Percentiles rank a stretch among this genome's conserved stretches.
Conservation (phyloP, 2,329 filamentous ascomycete species). For the Plectosphaerella sp. region DNA sequence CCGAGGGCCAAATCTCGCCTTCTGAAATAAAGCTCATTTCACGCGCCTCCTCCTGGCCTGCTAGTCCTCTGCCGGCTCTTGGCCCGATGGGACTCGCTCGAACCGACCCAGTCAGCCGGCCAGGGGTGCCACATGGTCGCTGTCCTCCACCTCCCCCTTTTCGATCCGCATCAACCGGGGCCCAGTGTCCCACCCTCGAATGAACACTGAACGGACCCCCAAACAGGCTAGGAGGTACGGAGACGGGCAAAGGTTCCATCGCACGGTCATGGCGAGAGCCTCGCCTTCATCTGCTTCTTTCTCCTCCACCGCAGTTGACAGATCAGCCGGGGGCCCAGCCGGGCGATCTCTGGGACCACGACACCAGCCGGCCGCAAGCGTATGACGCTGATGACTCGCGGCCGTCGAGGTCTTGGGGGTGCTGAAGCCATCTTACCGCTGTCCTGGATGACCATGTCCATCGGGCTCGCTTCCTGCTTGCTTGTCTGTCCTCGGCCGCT, state of each 20-base stretch:
- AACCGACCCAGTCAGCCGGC: background rate
- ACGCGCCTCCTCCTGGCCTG: background rate
- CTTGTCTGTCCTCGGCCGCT: no score
- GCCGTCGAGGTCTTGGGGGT: no score
- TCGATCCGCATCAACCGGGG: background rate
- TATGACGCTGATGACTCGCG: background rate
- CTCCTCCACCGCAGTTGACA: background rate
- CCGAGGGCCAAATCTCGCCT: constrained; percentile 1
- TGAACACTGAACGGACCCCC: background rate
- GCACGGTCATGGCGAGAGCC: background rate
- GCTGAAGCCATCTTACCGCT: no score
- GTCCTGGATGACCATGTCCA: no score
- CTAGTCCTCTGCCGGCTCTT: background rate
- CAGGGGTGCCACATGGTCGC: constrained; percentile 3
- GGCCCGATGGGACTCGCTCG: background rate
- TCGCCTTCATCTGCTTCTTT: background rate
- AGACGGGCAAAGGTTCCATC: background rate
- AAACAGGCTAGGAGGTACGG: background rate
- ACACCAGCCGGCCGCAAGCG: background rate
- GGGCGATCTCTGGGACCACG: background rate
- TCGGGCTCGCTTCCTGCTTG: no score
- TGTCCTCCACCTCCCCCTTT: background rate
- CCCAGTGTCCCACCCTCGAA: background rate
- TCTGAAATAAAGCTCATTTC: constrained; percentile 2
- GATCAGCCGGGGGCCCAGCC: background rate